phyloP scores from a whole-genome alignment of 208 protist genomes.

The Acanthamoeba rhysodes region DNA sequence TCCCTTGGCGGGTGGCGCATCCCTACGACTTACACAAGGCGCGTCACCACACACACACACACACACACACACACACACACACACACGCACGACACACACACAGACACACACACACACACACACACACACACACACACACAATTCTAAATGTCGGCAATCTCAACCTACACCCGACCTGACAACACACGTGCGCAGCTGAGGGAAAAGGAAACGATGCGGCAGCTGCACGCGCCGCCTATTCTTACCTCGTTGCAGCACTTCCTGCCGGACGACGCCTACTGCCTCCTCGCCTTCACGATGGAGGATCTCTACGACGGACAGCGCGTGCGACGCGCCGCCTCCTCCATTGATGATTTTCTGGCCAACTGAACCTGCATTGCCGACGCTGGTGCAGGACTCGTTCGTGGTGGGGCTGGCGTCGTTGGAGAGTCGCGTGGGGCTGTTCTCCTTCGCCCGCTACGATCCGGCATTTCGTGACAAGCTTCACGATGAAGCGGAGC shows the following conservation, averaged over 20 bases:
- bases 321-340: not conserved
- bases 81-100: not conserved
- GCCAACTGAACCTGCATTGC: not conserved
- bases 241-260: constrained; percentile 50
- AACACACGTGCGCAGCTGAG: not conserved
- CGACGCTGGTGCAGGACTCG: not conserved
- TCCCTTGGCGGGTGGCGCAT: constrained; percentile 41
- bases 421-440: constrained; percentile 44
- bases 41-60: not conserved
- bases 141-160: not conserved
- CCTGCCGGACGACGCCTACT: constrained; percentile 44
- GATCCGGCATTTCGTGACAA: not conserved
- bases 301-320: constrained; percentile 60
- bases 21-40: constrained; percentile 62
- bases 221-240: constrained; percentile 33
- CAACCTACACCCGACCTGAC: not conserved
- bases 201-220: not conserved
- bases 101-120: too few species aligned
- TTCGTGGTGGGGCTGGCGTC: constrained; percentile 57
- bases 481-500: not conserved
- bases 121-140: too few species aligned
- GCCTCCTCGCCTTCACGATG: constrained; percentile 60
- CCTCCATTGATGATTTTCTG: too few species aligned
- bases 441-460: constrained; percentile 64
- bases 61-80: not conserved